These are phyloP conservation scores for Colletotrichum sublineola DNA, from an alignment of 2,329 filamentous ascomycete genomes.

Conservation along the genomic window DNA sequence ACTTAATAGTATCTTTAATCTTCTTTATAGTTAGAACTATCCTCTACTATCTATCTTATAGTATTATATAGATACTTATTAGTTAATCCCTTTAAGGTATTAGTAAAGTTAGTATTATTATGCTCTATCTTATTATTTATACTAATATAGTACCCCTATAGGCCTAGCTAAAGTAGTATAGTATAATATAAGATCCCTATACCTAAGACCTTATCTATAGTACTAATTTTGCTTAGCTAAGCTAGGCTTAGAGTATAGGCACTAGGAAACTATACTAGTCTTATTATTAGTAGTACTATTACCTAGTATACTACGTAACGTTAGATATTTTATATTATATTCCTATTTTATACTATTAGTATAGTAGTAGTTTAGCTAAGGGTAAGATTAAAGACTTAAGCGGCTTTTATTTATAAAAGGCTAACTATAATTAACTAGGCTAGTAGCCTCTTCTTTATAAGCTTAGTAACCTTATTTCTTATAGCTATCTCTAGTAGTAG, in stretches of 20 bases:
- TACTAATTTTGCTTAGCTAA: constrained; percentile 20
- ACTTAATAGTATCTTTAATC: not conserved
- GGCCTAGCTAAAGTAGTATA: not conserved
- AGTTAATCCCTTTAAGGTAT: not conserved
- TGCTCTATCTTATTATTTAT: not conserved
- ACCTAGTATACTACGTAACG: not conserved
- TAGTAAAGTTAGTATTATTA: not conserved
- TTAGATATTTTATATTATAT: constrained; percentile 3
- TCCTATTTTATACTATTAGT: not conserved
- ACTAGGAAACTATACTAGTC: not conserved
- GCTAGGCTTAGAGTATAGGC: not conserved
- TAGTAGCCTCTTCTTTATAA: constrained; percentile 9
- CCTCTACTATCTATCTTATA: not conserved
- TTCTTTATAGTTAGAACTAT: not conserved
- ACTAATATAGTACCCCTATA: not conserved
- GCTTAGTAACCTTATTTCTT: constrained; percentile 5
- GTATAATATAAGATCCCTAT: not conserved
- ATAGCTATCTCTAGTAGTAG: constrained; percentile 29
- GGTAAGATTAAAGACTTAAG: not conserved
- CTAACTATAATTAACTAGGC: constrained; percentile 20
- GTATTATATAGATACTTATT: not conserved
- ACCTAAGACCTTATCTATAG: constrained; percentile 27
- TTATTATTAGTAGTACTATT: not conserved
- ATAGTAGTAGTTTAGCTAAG: not conserved
- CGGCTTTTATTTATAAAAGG: not conserved